phyloP scores from a whole-genome alignment of 495 filamentous ascomycete species.

The Aspergillus nanangensis region DNA sequence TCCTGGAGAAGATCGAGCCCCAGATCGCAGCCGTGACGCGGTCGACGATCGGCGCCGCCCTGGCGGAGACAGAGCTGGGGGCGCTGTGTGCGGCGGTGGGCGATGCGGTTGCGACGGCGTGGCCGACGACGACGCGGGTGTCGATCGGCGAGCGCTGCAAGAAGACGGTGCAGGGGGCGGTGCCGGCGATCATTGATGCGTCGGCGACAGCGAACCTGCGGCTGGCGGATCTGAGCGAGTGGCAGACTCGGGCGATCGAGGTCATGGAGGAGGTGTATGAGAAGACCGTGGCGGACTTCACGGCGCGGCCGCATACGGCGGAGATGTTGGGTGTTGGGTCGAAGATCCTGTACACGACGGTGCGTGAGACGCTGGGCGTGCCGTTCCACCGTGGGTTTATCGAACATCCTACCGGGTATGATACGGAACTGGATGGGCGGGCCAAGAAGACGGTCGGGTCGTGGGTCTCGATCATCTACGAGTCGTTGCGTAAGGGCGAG shows the following conservation, averaged over 20 bases:
- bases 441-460: conserved; percentile 22
- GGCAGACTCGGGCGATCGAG: conserved; percentile 10
- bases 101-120: not conserved
- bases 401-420: conserved; percentile 18
- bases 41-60: not conserved
- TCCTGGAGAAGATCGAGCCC: conserved; percentile 3
- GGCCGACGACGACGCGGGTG: conserved; percentile 19
- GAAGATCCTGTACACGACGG: conserved; percentile 16
- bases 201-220: not conserved
- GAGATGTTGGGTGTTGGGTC: conserved; percentile 17
- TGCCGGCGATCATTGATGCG: conserved; percentile 10
- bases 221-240: conserved; percentile 10
- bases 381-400: conserved; percentile 26
- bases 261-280: conserved; percentile 9
- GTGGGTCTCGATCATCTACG: conserved; percentile 26
- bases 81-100: not conserved
- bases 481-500: conserved; percentile 15
- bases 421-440: conserved; percentile 11
- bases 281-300: conserved; percentile 9
- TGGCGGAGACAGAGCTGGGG: conserved; percentile 1
- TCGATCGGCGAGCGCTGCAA: conserved; percentile 44
- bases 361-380: conserved; percentile 17
- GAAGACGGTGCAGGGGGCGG: conserved; percentile 8
- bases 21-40: conserved; percentile 3
- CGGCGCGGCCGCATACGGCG: conserved; percentile 13